These are phyloP conservation scores for Cryphonectria carpinicola DNA, from an alignment of 2,329 filamentous ascomycete species.

Conservation along the genomic window DNA sequence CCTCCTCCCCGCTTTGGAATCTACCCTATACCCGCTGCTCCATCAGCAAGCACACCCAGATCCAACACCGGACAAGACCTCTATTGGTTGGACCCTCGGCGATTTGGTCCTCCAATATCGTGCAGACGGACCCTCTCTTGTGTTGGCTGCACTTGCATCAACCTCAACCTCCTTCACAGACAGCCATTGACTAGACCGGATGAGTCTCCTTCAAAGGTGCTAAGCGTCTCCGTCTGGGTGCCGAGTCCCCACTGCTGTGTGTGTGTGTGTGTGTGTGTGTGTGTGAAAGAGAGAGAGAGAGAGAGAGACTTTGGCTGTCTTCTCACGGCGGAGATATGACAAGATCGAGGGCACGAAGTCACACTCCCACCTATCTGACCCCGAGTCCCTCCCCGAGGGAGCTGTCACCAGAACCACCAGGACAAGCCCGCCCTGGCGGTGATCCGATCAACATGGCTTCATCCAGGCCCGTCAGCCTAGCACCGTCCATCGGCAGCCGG, in stretches of 20 bases:
- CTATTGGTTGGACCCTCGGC: constrained; percentile 20
- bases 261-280: too few species aligned
- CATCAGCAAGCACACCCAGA: constrained; percentile 9
- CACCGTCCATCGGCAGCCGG: constrained; percentile 44
- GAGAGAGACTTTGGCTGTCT: constrained; percentile 28
- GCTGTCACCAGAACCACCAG: constrained; percentile 48
- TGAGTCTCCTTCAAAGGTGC: constrained; percentile 10
- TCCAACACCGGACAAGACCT: neutral
- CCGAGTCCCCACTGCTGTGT: constrained; percentile 26
- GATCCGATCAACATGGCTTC: constrained; percentile 49
- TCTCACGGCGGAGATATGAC: constrained; percentile 44
- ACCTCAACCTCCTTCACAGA: neutral
- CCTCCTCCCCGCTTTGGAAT: constrained; percentile 12
- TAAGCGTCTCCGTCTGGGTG: constrained; percentile 31
- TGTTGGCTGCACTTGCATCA: neutral
- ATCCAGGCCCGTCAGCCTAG: constrained; percentile 55
- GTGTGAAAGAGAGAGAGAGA: too few species aligned
- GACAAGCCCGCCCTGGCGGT: constrained; percentile 49
- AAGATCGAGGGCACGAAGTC: constrained; percentile 49
- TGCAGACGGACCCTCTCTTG: neutral
- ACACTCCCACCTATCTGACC: constrained; percentile 49
- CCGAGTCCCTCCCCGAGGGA: constrained; percentile 47
- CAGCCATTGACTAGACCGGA: neutral
- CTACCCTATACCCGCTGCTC: constrained; percentile 20
- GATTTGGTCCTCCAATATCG: constrained; percentile 9